Evolutionary conservation across 1,284 basidiomycete genomes (phyloP).

Genomic region (Puccinia novopanici): DNA sequence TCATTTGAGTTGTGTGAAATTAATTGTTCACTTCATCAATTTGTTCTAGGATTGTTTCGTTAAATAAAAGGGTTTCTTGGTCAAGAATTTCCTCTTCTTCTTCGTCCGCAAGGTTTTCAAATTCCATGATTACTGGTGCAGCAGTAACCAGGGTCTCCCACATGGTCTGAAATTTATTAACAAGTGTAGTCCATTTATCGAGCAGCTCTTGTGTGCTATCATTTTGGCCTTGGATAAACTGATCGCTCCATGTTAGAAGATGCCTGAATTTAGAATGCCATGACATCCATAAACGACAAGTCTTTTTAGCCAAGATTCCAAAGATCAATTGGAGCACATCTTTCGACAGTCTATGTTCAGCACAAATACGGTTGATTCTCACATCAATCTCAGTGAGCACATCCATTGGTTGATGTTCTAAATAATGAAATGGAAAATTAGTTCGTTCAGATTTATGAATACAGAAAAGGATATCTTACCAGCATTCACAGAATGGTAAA

Average conservation of each 20-base stretch:
- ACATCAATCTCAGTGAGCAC: background rate
- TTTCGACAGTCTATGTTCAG: background rate
- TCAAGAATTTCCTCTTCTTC: background rate
- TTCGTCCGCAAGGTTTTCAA: constrained; percentile 1
- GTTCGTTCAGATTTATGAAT: too few relatives aligned
- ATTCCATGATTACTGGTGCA: background rate
- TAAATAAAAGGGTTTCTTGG: too few relatives aligned
- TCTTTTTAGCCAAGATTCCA: background rate
- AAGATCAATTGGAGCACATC: background rate
- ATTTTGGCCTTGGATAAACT: background rate
- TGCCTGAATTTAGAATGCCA: background rate
- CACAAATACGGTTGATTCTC: background rate
- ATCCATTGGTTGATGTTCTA: background rate
- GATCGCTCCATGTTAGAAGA: constrained; percentile 9
- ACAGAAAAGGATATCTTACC: background rate
- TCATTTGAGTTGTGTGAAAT: too few relatives aligned
- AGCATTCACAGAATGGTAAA: background rate
- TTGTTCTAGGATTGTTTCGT: too few relatives aligned
- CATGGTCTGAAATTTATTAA: background rate
- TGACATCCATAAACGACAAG: constrained; percentile 5
- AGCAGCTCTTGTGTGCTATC: too few relatives aligned
- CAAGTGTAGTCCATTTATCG: background rate
- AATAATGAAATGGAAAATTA: too few relatives aligned
- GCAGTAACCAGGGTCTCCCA: background rate
- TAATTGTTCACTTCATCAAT: too few relatives aligned